Evolutionary conservation across 306 rosid genomes (phyloP), one percentile per base, ranked within the genome.

Genomic region (Quercus rubra): DNA sequence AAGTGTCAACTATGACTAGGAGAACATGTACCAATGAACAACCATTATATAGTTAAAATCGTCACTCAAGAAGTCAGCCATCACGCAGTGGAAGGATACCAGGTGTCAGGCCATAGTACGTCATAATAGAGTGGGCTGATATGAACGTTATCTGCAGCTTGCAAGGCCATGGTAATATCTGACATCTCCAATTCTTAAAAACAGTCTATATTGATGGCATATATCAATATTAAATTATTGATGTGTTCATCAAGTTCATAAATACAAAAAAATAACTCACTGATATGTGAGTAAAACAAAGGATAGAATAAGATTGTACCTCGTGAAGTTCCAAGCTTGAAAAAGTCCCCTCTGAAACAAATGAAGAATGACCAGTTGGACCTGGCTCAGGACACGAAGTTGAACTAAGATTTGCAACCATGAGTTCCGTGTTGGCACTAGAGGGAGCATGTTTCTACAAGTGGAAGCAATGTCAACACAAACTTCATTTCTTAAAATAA

Each of bases 141-240:
- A 67, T 73, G 79, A 64, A 82, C 7, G 14, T 52, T 76, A 64
- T 75, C 63, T 56, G 86, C 76, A 82, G 72, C 79, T 78, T 64
- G 82, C 72, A 68, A 41, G 68, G 79, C 68, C 79, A 67, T 41
- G 79, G 75, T 68, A 69, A 28, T 43, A 20, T 74, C 79, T 80
- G 23, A 79, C 51, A 18, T 12, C 25, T 74, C 27, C 74, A 75
- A 78, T 2, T 59, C 73, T 78, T 49, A 67, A 19, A 55, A 20
- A 13, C 23, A 51, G 46, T 74, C 74, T 38, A 35, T 74, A 62
- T 18, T 12, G 19, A 62, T 13, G n/a, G 27, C 35, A 12, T 27
- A 15, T 62, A 62, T 74, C 35, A 20, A 28, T 64, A 14, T 23
- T 78, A 57, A 57, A 13, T 31, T 61, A 82, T 14, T 55, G 49